Evolutionary conservation across 2,329 filamentous ascomycete species (phyloP), one percentile per base, ranked within the genome.

Genomic region (Alternaria hordeiaustralica): DNA sequence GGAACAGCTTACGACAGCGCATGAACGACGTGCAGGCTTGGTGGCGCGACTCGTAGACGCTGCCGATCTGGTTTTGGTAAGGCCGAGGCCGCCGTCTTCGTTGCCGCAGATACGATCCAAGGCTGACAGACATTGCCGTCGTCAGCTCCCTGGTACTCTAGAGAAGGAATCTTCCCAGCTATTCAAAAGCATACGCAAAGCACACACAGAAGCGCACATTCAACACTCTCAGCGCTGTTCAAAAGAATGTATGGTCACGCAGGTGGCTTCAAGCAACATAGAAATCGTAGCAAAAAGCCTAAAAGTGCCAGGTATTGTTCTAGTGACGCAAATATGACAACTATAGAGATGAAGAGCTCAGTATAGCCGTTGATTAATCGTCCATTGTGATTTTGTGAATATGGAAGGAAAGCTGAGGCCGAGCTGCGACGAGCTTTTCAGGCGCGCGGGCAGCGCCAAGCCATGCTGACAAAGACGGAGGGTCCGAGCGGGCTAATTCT

Each of bases 261-360:
- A 79, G 75, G 78, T 81, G 72, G 75, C 75, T 76, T 72, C 73
- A 72, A 74, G 73, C 73, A 67, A 65, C 74, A 76, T 71, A 33
- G 70, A 74, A 67, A 50, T 54, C 57, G 72, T 73, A 71, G 69
- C 72, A 74, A 72, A 65, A 75, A 79, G 76, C 74, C 76, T 78
- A 78, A 79, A 75, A 71, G 75, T 74, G 77, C 76, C 78, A 59
- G 60, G 58, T 51, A 49, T 70, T 72, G 61, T 65, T 82, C 76
- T 82, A 72, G 79, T 59, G 77, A 79, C 81, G 78, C 76, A 81
- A 82, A 82, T 82, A 82, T 82, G 81, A 82, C 80, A 79, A 74
- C 79, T 77, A 78, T 74, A 77, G 60, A 75, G 75, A 80, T 79
- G 58, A 70, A 58, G 28, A 61, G 59, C 63, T 67, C 58, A 67